Evolutionary conservation across 176 grass and related monocot genomes (phyloP), one percentile per base, ranked within the genome.

Genomic region (Aegilops tauschii): DNA sequence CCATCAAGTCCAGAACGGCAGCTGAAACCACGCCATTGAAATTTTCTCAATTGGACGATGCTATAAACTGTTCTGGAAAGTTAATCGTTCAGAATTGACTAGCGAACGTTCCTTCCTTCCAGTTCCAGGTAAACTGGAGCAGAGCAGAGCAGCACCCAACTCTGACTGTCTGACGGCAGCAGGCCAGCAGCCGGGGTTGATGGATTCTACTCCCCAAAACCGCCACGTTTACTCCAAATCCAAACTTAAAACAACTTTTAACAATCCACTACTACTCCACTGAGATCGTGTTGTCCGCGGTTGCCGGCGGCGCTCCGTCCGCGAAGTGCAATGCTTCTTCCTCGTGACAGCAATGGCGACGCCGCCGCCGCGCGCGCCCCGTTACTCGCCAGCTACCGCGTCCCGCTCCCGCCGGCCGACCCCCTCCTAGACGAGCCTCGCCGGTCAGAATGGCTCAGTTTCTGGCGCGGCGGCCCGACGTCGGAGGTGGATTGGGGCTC

Each of bases 401-500:
- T 31, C 13, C n/a, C 83, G 37, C 79, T 18, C 12, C 36, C 80
- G 61, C 79, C 84, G 47, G 72, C 69, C 37, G 65, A 89, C 1
- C 80, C 56, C 14, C 77, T 80, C 65, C 36, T 84, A n/a, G 62
- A 20, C 32, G 58, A 82, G 25, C 85, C 77, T 36, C 61, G 3
- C 11, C 56, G 36, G 6, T 17, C 64, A 70, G 73, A 76, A 54
- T 92, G 85, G 85, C 69, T 90, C 68, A 12, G 4, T 69, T 45
- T 84, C 14, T 90, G 39, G 5, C 82, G n/a, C 65, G 81, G 9
- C 20, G 82, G 71, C 50, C 71, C 64, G 14, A 5, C 74, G 44
- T 45, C 36, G 8, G 20, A 27, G 17, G 32, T 88, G 39, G 80
- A 88, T 12, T 93, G 89, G 89, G 54, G 23, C 25, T 76, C 45